Base-by-base conservation (phyloP, 768 basidiomycete genomes). In the Trametes sanguinea region DNA sequence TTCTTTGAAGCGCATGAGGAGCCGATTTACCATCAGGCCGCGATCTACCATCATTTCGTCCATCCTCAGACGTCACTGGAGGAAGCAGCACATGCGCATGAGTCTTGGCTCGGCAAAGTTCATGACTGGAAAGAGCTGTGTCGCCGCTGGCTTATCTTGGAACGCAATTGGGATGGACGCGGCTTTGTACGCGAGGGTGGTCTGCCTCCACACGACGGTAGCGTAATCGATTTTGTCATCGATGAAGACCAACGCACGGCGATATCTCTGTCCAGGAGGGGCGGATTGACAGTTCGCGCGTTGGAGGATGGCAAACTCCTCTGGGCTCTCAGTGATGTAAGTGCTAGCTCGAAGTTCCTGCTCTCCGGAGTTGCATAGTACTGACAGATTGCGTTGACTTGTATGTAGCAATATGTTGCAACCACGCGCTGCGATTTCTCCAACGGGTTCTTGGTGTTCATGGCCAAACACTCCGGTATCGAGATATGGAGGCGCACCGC, bases 51-150 rank as follows among this genome's bases (percentile, higher is more conserved):
- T 46, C 64, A 52, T 1, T 69, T 69, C 47, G 67, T 64, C 3
- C 29, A 35, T 7, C 48, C 62, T 14, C 63, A 61, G 22, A 63
- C 60, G 3, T 52, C 70, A 11, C 48, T 71, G 2, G 56, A 61
- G 13, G 67, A 67, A 11, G 65, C 63, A 10, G 33, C 46, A 11
- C 44, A 13, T 6, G 51, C 43, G 16, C 47, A 60, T 32, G 44
- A 51, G 5, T 11, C 9, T 7, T 59, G 56, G 53, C 52, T 68
- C 5, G 51, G 53, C 8, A 64, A 57, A 2, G 64, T 62, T 4
- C 27, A 39, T 11, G 65, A 56, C 39, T 71, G 70, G 70, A 69
- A 69, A 58, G 66, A 67, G 13, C 51, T 71, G 9, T 69, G 68
- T 64, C 57, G 66, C 13, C 42, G 65, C 35, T 64, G 61, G 46